Evolutionary conservation across 345 rosid species (phyloP), one percentile per base, ranked within the genome.

Genomic region (Citrus maxima): DNA sequence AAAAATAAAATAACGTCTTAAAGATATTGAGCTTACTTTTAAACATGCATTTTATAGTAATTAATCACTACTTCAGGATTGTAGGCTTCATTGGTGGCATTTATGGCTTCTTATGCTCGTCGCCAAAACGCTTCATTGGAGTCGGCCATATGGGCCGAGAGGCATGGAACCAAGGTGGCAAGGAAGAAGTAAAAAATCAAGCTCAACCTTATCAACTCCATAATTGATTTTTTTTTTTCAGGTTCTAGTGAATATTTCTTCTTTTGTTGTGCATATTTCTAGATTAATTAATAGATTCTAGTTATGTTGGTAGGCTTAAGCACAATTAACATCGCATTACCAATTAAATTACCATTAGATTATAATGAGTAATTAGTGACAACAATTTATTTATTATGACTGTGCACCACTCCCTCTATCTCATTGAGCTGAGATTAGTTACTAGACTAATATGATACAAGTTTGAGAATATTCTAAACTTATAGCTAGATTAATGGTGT

Each of bases 81-180:
- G 10, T 82, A 86, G 37, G 88, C 85, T 16, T 75, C 71, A 19
- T 79, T 18, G 66, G 87, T 70, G 7, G 72, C 68, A 22, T 85
- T 77, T 79, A 64, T 66, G 55, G 93, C 85, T 46, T 84, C 80
- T 34, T 83, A 80, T 0, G 83, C 86, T 13, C 93, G 79, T 19
- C 78, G 55, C 68, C 66, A 42, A 90, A 91, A 88, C 21, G 80
- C 81, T 21, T 83, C 85, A 32, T 87, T 90, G 5, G 34, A 82
- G 7, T 70, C 27, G 1, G 62, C 85, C 13, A 81, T 72, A 35
- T 73, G 32, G 3, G 87, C 87, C 22, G 24, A 18, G 14, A 87
- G 78, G 34, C 67, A 37, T 24, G 86, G 84, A 7, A 84, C 68
- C n/a, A 77, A 49, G 65, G 80, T 37, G 9, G 78, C 88, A n/a